Evolutionary conservation across 2,329 filamentous ascomycete genomes (phyloP), one percentile per base, ranked within the genome.

Genomic region (Sporothrix protearum): DNA sequence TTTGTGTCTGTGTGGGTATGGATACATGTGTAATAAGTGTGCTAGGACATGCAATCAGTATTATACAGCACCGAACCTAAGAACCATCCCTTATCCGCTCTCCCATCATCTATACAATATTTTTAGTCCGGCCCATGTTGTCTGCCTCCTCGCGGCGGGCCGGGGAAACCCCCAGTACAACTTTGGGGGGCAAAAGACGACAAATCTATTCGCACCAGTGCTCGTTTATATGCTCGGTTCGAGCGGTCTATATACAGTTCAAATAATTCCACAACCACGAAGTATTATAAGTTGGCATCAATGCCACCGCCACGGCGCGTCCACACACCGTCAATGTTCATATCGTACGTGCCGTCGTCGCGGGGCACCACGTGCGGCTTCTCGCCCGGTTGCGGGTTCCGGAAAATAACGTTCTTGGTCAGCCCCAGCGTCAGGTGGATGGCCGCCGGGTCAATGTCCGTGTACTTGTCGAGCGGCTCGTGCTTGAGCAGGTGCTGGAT

Each of bases 351-450:
- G 47, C 55, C 73, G 14, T 73, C 71, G 10, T 63, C 69, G 19
- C 55, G 25, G 55, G 68, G 45, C 14, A 55, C n/a, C 2, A 63
- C 30, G 14, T 66, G 47, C 33, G 63, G 51, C 9, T 57, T 57
- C 2, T 63, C 66, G 7, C 53, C 53, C 2, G 69, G 53, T 2
- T 19, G 36, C 3, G 73, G 73, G 42, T 73, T 74, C 4, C 70
- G 49, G 70, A 74, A 74, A 2, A 73, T 53, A 25, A 74, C 55
- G 51, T 73, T 74, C 28, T 73, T 73, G 25, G 68, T 73, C 25
- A 73, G 51, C 7, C 73, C 73, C 5, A 74, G 64, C 2, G 71
- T 73, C 47, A 74, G 42, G 51, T 74, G 73, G 33, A 74, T 74
- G 39, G 7, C 73, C 6, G 68, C 51, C n/a, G 73, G 73, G 19